A percentile compares a stretch with the other conserved stretches of the same genome.
Conservation (phyloP, 352 stramenopile genomes). For the Chrysophaeum taylorii region DNA sequence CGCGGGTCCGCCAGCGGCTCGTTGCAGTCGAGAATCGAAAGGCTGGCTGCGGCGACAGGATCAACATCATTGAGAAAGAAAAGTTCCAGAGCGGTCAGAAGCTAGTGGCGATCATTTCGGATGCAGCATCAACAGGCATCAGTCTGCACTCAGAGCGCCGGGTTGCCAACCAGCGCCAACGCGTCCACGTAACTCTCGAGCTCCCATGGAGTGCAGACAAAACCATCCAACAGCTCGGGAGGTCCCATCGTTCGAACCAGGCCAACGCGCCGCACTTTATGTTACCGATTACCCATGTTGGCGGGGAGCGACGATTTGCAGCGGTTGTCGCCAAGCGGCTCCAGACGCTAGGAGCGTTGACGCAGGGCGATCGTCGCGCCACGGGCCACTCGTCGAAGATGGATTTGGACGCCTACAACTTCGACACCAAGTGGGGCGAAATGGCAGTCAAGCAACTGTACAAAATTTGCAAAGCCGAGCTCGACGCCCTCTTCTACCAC, state of each 20-base stretch:
- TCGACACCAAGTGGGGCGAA: constrained; percentile 5
- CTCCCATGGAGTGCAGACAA: constrained; percentile 30
- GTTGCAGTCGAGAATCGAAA: no score
- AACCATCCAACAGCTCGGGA: constrained; percentile 39
- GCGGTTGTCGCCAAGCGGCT: constrained; percentile 38
- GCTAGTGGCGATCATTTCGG: constrained; percentile 44
- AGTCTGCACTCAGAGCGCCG: constrained; percentile 34
- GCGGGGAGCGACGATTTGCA: constrained; percentile 40
- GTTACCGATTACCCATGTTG: constrained; percentile 37
- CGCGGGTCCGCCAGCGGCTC: no score
- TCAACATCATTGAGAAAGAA: constrained; percentile 35
- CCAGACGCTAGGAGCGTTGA: constrained; percentile 41
- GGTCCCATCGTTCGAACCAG: constrained; percentile 47
- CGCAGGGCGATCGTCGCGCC: constrained; percentile 39
- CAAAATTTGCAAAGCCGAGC: not conserved
- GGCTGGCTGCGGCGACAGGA: no score
- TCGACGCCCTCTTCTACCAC: no score
- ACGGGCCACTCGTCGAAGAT: constrained; percentile 22
- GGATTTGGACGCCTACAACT: constrained; percentile 19
- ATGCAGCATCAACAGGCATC: constrained; percentile 42
- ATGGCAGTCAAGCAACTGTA: not conserved
- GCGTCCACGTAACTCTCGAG: constrained; percentile 49
- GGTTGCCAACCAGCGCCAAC: constrained; percentile 31
- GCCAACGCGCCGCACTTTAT: constrained; percentile 36
- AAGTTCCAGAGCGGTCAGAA: constrained; percentile 40